A percentile compares a stretch with the other conserved stretches of the same genome.
Conservation (phyloP, 2,329 filamentous ascomycete species). For the Ceratocystis albifundus region DNA sequence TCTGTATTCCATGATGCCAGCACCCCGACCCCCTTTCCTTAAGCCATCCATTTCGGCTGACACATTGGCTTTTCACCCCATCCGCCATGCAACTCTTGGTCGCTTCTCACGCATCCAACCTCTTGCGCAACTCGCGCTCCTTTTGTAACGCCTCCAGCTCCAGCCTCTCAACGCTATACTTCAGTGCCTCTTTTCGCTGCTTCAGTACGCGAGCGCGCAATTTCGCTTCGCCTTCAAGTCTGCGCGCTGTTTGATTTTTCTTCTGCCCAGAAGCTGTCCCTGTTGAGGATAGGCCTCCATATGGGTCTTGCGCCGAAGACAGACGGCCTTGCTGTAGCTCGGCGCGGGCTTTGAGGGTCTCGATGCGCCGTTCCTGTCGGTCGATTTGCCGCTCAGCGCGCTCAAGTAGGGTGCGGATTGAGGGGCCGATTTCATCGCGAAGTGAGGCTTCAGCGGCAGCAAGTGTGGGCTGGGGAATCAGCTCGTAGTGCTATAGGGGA, state of each 20-base stretch:
- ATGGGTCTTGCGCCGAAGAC: constrained; percentile 18
- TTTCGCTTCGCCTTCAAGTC: constrained; percentile 44
- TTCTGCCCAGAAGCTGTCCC: constrained; percentile 22
- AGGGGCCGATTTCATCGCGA: constrained; percentile 80
- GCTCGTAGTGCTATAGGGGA: constrained; percentile 74
- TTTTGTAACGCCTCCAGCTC: constrained; percentile 77
- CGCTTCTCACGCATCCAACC: constrained; percentile 32
- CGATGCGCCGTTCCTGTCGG: constrained; percentile 69
- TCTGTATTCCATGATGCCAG: neutral
- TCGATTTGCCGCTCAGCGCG: constrained; percentile 76
- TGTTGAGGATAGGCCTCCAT: neutral
- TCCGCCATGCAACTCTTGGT: too few relatives aligned
- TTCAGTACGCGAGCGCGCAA: constrained; percentile 49
- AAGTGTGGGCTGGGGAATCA: constrained; percentile 75
- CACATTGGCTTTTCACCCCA: neutral
- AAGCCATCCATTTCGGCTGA: neutral
- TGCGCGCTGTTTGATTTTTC: constrained; percentile 20
- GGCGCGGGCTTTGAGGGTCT: constrained; percentile 68
- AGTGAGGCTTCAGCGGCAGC: constrained; percentile 72
- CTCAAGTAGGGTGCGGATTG: constrained; percentile 64
- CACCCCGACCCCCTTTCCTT: neutral
- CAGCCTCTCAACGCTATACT: constrained; percentile 75
- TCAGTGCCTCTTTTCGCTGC: constrained; percentile 73
- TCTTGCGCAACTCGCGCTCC: constrained; percentile 46
- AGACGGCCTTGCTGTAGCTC: constrained; percentile 69